Base-by-base conservation (phyloP, 2,329 filamentous ascomycete species). In the Botryotinia calthae region DNA sequence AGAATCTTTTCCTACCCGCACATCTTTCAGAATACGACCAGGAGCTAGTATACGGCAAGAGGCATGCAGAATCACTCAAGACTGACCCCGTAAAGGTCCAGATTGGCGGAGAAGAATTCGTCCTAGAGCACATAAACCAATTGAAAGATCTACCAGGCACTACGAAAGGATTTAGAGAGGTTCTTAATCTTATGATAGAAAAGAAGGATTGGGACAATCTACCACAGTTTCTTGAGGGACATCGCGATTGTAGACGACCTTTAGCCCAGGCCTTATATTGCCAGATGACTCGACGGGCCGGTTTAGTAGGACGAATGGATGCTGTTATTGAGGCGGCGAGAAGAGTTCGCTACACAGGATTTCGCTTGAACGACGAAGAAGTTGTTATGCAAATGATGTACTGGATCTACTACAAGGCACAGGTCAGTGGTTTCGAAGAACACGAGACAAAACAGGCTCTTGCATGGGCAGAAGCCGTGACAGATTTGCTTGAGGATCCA, bases 1-100 rank as follows among this genome's bases (percentile, higher is more conserved):
- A 85, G 63, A 86, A 87, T 76, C 85, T 90, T 80, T 87, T 92
- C 79, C 82, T 92, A 59, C 89, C 89, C n/a, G 82, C 85, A 46
- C 87, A 89, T 79, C 86, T 93, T 42, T 84, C 85, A 34, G 73
- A 79, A 42, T 81, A 82, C 68, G 86, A 91, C 81, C 86, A 84
- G 77, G 83, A 86, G 76, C 84, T 87, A 73, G 81, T 92, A 76
- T 86, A 85, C 82, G 82, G 83, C 73, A 75, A 79, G 22, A 84
- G 84, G 74, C 83, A 85, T 80, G 82, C 83, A 75, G 81, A 84
- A 75, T 81, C 81, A 73, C 85, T 91, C 58, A 82, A 86, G 73
- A 81, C 83, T 51, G 87, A 90, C 79, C 87, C 88, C 54, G 84
- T 90, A 74, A 83, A 84, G 74, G 86, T 90, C 75, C 86, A 89